These are phyloP conservation scores for Tetracladium maxilliforme DNA, from an alignment of 2,329 filamentous ascomycete species.

Conservation along the genomic window DNA sequence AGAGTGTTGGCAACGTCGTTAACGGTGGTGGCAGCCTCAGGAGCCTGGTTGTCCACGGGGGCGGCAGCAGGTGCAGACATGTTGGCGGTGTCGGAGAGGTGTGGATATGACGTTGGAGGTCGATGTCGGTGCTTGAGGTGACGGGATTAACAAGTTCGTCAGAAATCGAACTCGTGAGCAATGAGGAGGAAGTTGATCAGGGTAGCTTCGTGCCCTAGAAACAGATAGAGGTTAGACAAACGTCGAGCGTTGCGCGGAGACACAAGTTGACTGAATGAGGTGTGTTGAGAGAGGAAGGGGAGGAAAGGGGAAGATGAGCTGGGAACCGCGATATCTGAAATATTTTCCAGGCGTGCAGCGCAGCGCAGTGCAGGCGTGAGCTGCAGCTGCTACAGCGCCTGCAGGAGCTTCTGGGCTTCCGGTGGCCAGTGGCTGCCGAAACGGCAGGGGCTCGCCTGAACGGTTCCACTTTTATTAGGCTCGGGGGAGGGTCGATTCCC, in stretches of 20 bases:
- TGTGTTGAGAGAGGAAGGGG: conserved; percentile 3
- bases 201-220: conserved; percentile 87
- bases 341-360: background rate
- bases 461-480: too few species aligned
- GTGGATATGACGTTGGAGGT: too few species aligned
- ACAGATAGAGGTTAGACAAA: conserved; percentile 19
- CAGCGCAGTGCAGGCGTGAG: background rate
- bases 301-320: conserved; percentile 3
- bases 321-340: background rate
- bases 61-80: conserved; percentile 18
- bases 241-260: too few species aligned
- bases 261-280: too few species aligned
- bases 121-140: conserved; percentile 51
- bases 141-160: conserved; percentile 54
- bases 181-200: conserved; percentile 52
- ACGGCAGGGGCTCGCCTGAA: too few species aligned
- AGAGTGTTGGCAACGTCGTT: too few species aligned
- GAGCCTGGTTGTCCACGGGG: conserved; percentile 15
- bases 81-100: conserved; percentile 34
- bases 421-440: too few species aligned
- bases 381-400: background rate
- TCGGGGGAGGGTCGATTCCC: too few species aligned
- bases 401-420: too few species aligned
- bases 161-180: conserved; percentile 71
- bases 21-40: conserved; percentile 19